These are phyloP conservation scores for Chlorella sp. DNA, from an alignment of 139 green algal species.

Conservation along the genomic window DNA sequence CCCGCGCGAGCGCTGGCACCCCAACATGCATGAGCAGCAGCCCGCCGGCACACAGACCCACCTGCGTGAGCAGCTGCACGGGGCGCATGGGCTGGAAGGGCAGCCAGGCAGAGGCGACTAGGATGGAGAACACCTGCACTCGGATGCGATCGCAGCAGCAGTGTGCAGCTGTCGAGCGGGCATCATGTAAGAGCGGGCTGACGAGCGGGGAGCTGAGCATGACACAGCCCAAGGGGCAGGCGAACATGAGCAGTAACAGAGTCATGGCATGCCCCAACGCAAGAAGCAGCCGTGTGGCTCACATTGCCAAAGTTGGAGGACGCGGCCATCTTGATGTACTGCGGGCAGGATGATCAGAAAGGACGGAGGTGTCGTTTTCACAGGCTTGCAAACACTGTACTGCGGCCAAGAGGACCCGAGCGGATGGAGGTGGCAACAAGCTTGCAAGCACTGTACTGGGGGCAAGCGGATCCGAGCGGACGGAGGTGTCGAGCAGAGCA, in stretches of 20 bases:
- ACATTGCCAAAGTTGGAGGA: conserved; percentile 41
- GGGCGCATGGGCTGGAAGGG: conserved; percentile 43
- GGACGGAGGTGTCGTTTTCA: too few species aligned
- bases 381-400: too few species aligned
- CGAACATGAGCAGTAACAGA: too few species aligned
- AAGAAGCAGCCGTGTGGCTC: neutral
- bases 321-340: conserved; percentile 48
- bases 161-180: too few species aligned
- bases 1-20: neutral
- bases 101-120: conserved; percentile 33
- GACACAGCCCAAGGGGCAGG: neutral
- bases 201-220: too few species aligned
- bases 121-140: conserved; percentile 30
- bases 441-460: too few species aligned
- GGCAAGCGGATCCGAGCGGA: too few species aligned
- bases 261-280: neutral
- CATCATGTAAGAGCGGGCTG: too few species aligned
- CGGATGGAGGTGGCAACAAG: too few species aligned
- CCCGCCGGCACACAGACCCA: neutral
- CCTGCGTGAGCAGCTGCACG: conserved; percentile 40
- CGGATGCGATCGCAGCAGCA: neutral
- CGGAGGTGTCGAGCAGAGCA: too few species aligned
- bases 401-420: too few species aligned
- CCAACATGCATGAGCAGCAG: too few species aligned
- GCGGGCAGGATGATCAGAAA: neutral